A percentile compares a stretch with the other conserved stretches of the same genome.
Evolutionary conservation across 2,329 filamentous ascomycete species (phyloP).

Genomic region (Talaromyces sp.): DNA sequence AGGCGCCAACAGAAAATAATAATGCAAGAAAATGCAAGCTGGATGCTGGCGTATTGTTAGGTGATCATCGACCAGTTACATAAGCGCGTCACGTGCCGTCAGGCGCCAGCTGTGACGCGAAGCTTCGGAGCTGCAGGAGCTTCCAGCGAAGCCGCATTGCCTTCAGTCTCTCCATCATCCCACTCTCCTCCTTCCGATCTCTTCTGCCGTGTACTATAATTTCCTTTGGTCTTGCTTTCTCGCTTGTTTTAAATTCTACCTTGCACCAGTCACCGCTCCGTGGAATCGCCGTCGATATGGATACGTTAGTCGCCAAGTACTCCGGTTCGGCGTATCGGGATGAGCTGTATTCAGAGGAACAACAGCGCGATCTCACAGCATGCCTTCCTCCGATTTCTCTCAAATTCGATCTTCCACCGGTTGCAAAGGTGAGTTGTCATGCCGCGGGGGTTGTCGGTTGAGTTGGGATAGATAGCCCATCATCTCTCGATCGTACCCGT

Average conservation of each 20-base stretch:
- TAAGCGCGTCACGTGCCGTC: conserved; percentile 21
- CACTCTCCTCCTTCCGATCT: not conserved
- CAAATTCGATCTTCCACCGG: conserved; percentile 90
- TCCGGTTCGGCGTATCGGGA: conserved; percentile 70
- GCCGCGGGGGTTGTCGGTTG: not conserved
- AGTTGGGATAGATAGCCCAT: not conserved
- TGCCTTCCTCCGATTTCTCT: conserved; percentile 72
- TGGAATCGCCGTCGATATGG: conserved; percentile 54
- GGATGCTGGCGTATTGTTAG: not conserved
- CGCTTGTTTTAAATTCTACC: not conserved
- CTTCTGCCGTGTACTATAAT: conserved; percentile 2
- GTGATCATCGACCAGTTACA: not conserved
- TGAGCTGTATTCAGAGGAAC: conserved; percentile 66
- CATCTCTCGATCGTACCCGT: not conserved
- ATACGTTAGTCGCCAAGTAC: conserved; percentile 89
- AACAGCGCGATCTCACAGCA: conserved; percentile 68
- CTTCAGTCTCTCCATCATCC: conserved; percentile 16
- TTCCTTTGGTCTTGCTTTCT: conserved; percentile 11
- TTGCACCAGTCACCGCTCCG: not conserved
- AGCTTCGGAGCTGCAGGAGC: conserved; percentile 19
- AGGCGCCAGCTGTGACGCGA: conserved; percentile 33
- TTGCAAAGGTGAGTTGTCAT: conserved; percentile 67
- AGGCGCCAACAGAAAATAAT: no score
- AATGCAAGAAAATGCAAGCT: not conserved
- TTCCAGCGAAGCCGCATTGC: conserved; percentile 17